Evolutionary conservation across 805 yeast species (phyloP).

Genomic region (Saturnispora gosingensis): DNA sequence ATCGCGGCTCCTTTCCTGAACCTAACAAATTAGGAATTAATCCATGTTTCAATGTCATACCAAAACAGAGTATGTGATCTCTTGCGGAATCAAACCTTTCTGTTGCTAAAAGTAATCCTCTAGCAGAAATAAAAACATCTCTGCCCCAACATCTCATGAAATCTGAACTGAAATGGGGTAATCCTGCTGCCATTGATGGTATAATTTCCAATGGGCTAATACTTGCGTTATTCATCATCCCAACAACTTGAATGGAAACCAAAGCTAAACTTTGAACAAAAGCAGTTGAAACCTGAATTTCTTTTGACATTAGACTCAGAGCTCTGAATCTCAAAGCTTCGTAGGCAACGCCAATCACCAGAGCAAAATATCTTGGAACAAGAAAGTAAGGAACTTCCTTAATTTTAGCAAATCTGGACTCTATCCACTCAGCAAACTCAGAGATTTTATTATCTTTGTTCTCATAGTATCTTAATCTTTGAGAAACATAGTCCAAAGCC

Average conservation of each 20-base stretch:
- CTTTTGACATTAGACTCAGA: conserved; percentile 42
- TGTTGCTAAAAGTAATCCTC: conserved; percentile 74
- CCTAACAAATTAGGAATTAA: conserved; percentile 88
- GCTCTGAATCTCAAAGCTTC: conserved; percentile 71
- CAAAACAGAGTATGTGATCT: conserved; percentile 76
- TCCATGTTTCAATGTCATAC: conserved; percentile 88
- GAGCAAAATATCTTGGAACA: conserved; percentile 79
- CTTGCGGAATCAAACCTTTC: conserved; percentile 75
- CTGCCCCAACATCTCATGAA: conserved; percentile 99
- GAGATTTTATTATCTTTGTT: conserved; percentile 36
- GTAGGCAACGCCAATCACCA: conserved; percentile 74
- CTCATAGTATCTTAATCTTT: conserved; percentile 50
- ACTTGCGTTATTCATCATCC: conserved; percentile 63
- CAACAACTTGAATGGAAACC: conserved; percentile 82
- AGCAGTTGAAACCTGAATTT: conserved; percentile 51
- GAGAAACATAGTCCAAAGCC: conserved; percentile 73
- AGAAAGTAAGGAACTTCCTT: conserved; percentile 66
- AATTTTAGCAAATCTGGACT: conserved; percentile 51
- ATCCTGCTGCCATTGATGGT: conserved; percentile 88
- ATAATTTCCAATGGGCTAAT: conserved; percentile 52
- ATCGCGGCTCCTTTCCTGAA: conserved; percentile 89
- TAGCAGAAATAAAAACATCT: conserved; percentile 80
- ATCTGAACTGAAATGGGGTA: conserved; percentile 85
- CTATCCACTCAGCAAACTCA: conserved; percentile 63
- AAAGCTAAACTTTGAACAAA: conserved; percentile 76